These are phyloP conservation scores for Meyerozyma smithsonii DNA, from an alignment of 1,139 yeast genomes.

Conservation along the genomic window DNA sequence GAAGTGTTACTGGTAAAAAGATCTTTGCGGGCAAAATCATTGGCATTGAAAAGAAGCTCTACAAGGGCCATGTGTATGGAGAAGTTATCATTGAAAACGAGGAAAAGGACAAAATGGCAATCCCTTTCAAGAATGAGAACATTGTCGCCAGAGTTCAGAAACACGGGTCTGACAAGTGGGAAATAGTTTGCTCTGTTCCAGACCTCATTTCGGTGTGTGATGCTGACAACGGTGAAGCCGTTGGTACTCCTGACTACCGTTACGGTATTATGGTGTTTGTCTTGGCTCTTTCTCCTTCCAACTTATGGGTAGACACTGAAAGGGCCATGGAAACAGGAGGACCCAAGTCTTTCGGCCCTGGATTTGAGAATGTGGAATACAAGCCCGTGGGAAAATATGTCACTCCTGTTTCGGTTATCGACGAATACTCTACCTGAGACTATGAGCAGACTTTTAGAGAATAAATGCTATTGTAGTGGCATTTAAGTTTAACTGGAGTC, in stretches of 20 bases:
- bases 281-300: constrained; percentile 33
- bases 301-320: constrained; percentile 32
- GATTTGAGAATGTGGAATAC: constrained; percentile 28
- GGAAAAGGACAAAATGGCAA: constrained; percentile 17
- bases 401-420: constrained; percentile 33
- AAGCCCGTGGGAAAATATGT: constrained; percentile 30
- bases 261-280: constrained; percentile 41
- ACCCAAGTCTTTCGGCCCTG: constrained; percentile 30
- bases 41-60: constrained; percentile 33
- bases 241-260: constrained; percentile 45
- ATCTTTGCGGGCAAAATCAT: constrained; percentile 42
- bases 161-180: constrained; percentile 14
- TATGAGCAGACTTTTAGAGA: too few species aligned
- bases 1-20: constrained; percentile 24
- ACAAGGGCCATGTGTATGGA: constrained; percentile 44
- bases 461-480: too few species aligned
- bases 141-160: constrained; percentile 24
- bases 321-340: constrained; percentile 37
- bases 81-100: constrained; percentile 35
- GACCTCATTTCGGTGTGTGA: constrained; percentile 43
- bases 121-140: constrained; percentile 46
- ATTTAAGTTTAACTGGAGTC: too few species aligned
- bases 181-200: constrained; percentile 36
- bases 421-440: too few species aligned
- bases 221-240: constrained; percentile 39